Percentiles rank a stretch among this genome's conserved stretches.
Evolutionary conservation across 1,284 basidiomycete species (phyloP).

Genomic region (Apiotrichum mycotoxinovorans): DNA sequence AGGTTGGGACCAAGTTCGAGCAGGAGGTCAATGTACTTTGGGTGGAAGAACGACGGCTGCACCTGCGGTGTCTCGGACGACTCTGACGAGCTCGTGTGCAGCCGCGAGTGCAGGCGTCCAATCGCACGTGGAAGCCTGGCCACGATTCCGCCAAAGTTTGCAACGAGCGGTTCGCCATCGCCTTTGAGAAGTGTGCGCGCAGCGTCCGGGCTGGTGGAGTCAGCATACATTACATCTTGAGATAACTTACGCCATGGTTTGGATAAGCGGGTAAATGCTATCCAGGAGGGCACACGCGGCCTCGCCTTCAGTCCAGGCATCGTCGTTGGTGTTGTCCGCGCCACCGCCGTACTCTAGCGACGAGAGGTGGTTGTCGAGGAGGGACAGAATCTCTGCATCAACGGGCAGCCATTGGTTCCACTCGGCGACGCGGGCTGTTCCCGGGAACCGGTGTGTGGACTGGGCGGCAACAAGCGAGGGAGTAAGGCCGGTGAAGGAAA

Average conservation of each 20-base stretch:
- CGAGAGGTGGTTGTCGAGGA: slow-evolving; percentile 40
- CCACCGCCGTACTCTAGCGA: slow-evolving; percentile 21
- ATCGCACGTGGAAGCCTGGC: slow-evolving; percentile 40
- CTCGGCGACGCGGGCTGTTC: slow-evolving; percentile 20
- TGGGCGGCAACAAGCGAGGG: slow-evolving; percentile 37
- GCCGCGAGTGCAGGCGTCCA: slow-evolving; percentile 29
- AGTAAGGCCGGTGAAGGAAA: slow-evolving; percentile 33
- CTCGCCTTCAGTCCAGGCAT: slow-evolving; percentile 44
- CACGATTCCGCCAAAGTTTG: slow-evolving; percentile 28
- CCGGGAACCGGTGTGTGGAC: slow-evolving; percentile 29
- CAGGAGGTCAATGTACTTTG: slow-evolving; percentile 46
- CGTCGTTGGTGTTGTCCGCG: slow-evolving; percentile 17
- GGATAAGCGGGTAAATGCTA: slow-evolving; percentile 28
- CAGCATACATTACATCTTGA: background rate
- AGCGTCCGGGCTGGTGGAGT: background rate
- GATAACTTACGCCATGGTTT: slow-evolving; percentile 26
- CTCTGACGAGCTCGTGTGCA: slow-evolving; percentile 14
- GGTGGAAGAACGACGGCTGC: slow-evolving; percentile 33
- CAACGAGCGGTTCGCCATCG: slow-evolving; percentile 17
- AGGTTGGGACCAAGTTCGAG: slow-evolving; percentile 47
- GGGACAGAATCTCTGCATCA: slow-evolving; percentile 39
- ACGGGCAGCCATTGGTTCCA: slow-evolving; percentile 36
- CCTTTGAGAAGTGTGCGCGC: slow-evolving; percentile 6
- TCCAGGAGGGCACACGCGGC: slow-evolving; percentile 37
- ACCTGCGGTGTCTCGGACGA: background rate